Evolutionary conservation across 225 moss, liverwort and hornwort genomes (phyloP).

Genomic region (Sphagnum contortum): DNA sequence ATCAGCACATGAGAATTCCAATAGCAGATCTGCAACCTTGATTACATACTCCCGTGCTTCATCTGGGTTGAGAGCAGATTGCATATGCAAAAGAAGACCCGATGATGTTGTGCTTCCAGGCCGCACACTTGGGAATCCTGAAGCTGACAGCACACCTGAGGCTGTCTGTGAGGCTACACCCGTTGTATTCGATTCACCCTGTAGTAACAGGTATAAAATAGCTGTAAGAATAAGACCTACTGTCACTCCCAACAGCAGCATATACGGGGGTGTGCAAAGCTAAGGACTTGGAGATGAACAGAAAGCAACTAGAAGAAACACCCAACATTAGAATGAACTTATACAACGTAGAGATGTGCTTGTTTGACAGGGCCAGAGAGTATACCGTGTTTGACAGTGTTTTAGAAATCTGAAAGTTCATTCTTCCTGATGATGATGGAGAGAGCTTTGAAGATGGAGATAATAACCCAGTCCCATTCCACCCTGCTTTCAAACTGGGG

Average conservation of each 20-base stretch:
- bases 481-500: slow-evolving; percentile 23
- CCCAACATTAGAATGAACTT: no score
- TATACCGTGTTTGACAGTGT: slow-evolving; percentile 30
- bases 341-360: no score
- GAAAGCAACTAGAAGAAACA: no score
- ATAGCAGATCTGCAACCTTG: slow-evolving; percentile 71
- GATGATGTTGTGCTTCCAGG: slow-evolving; percentile 58
- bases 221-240: no score
- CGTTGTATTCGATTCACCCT: slow-evolving; percentile 46
- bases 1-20: slow-evolving; percentile 80
- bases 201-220: background rate
- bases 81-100: slow-evolving; percentile 51
- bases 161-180: slow-evolving; percentile 62
- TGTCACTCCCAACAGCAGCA: no score
- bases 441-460: slow-evolving; percentile 46
- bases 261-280: no score
- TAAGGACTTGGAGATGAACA: no score
- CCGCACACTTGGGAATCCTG: slow-evolving; percentile 54
- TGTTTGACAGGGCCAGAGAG: background rate
- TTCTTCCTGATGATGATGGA: slow-evolving; percentile 56
- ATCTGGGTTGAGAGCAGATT: slow-evolving; percentile 57
- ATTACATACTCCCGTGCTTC: slow-evolving; percentile 67
- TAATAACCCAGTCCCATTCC: slow-evolving; percentile 30
- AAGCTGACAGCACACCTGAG: slow-evolving; percentile 59
- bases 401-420: slow-evolving; percentile 44